Evolutionary conservation across 2,329 filamentous ascomycete genomes (phyloP), one percentile per base, ranked within the genome.

Genomic region (Cordyceps cateniannulata): DNA sequence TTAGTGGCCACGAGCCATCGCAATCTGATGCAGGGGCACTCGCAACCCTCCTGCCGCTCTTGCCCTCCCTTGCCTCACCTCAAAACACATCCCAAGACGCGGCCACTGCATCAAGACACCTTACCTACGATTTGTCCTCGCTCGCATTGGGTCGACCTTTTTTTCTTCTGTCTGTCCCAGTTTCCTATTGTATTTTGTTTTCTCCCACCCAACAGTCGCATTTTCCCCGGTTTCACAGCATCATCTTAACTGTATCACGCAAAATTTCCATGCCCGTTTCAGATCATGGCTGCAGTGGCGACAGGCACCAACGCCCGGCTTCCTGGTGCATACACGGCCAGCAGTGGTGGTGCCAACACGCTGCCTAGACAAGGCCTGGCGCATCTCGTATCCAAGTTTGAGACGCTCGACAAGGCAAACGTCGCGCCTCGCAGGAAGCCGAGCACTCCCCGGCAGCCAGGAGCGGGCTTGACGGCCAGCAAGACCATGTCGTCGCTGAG

Each of bases 351-450:
- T 9, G n/a, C 44, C 40, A 53, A 22, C 40, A 52, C 49, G 16
- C 52, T 54, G 5, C 59, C 54, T n/a, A 53, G 32, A 5, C 63
- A 64, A 14, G 66, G 59, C 12, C 62, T 75, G 25, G 68, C 72
- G 40, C 68, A 71, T 29, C 68, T 75, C 18, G 67, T 75, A 0
- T 72, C 70, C n/a, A 73, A 70, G 47, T 75, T 73, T 42, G 73
- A 75, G 63, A 62, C 64, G n/a, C 64, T 72, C 3, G 70, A 72
- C 52, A 64, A 64, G 60, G 54, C 22, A 10, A 62, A 20, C 62
- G 58, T 20, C 32, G 54, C n/a, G 57, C 55, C 35, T 32, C 44
- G 32, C 38, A 32, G 29, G 22, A 12, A 42, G 47, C 40, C 16
- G 16, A 32, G 45, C 42, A 29, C 38, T 29, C 20, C 63, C 32